These are phyloP conservation scores for Zizania latifolia DNA, from an alignment of 176 grass and related monocot species.

Conservation along the genomic window DNA sequence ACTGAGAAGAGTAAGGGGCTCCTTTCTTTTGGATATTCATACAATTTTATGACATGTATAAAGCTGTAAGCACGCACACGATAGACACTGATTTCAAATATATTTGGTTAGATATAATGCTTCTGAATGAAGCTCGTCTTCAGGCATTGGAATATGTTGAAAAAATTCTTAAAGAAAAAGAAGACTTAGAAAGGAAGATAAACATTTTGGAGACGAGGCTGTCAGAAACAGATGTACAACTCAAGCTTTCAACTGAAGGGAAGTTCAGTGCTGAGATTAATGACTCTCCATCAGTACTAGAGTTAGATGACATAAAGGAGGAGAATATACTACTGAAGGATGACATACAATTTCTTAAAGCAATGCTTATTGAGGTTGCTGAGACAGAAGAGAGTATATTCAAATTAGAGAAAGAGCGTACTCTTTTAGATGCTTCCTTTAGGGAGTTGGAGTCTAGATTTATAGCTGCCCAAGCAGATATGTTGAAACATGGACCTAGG, in stretches of 20 bases:
- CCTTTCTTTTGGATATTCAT: constrained; percentile 26
- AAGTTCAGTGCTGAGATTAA: constrained; percentile 30
- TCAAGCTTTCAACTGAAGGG: constrained; percentile 37
- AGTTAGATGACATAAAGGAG: constrained; percentile 50
- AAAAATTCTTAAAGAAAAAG: constrained; percentile 86
- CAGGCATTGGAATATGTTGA: constrained; percentile 58
- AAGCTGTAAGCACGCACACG: background rate
- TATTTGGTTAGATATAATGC: constrained; percentile 75
- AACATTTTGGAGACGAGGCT: constrained; percentile 63
- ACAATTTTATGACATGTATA: background rate
- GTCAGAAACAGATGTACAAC: constrained; percentile 36
- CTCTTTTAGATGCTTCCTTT: constrained; percentile 54
- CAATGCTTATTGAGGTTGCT: constrained; percentile 45
- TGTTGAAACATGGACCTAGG: constrained; percentile 44
- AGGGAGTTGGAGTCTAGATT: constrained; percentile 47
- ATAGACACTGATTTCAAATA: constrained; percentile 10
- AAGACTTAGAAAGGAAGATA: constrained; percentile 60
- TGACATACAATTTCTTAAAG: constrained; percentile 51
- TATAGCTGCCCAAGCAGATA: constrained; percentile 48
- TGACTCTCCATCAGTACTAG: constrained; percentile 16
- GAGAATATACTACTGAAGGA: constrained; percentile 60
- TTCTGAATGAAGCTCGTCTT: constrained; percentile 89
- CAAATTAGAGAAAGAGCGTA: constrained; percentile 62
- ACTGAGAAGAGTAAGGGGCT: constrained; percentile 61
- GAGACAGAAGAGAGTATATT: constrained; percentile 57